Evolutionary conservation across 2,329 filamentous ascomycete species (phyloP).

Genomic region (Neopestalotiopsis sp.): DNA sequence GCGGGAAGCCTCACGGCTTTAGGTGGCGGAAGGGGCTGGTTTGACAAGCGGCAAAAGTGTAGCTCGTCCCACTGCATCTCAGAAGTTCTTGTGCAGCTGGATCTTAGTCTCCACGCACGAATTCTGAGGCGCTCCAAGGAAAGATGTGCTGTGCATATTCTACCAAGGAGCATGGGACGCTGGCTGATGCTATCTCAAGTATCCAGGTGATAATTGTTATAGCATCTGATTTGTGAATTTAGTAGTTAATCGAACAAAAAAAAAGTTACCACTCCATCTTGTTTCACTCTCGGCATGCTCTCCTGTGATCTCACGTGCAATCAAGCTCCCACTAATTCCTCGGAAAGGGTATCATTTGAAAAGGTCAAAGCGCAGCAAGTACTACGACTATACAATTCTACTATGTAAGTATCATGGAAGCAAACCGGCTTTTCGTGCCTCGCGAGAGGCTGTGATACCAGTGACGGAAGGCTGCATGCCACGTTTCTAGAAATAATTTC

Average conservation of each 20-base stretch:
- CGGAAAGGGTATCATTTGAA: neutral
- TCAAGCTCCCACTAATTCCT: no score
- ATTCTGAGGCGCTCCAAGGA: conserved; percentile 6
- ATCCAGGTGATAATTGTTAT: conserved; percentile 13
- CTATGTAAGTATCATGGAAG: neutral
- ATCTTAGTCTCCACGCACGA: neutral
- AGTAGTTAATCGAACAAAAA: conserved; percentile 23
- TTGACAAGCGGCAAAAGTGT: conserved; percentile 15
- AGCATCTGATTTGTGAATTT: conserved; percentile 16
- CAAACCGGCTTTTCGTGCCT: neutral
- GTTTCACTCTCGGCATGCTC: neutral
- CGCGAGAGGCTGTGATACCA: neutral
- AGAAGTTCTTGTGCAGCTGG: neutral
- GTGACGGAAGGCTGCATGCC: neutral
- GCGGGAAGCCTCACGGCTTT: conserved; percentile 10
- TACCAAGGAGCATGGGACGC: conserved; percentile 18
- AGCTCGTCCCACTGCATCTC: conserved; percentile 22
- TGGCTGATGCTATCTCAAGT: conserved; percentile 18
- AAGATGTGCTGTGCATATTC: conserved; percentile 17
- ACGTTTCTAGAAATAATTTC: neutral
- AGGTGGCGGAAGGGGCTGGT: conserved; percentile 12
- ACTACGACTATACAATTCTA: neutral
- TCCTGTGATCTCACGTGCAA: neutral
- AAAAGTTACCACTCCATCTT: neutral
- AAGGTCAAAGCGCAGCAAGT: neutral